phyloP scores from a whole-genome alignment of 495 filamentous ascomycete species.

The Penicillium canescens region DNA sequence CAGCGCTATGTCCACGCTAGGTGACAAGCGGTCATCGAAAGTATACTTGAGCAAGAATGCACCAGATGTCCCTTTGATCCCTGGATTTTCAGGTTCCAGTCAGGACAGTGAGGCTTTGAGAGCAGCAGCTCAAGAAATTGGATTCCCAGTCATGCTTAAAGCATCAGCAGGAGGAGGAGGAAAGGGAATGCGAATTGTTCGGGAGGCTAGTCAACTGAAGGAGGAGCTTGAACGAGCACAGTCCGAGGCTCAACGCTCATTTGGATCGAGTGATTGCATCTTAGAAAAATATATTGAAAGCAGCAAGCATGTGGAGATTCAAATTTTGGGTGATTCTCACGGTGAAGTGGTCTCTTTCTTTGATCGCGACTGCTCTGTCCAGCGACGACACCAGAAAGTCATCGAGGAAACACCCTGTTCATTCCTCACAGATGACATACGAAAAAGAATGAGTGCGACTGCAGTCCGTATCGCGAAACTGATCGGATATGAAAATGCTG shows the following conservation, averaged over 20 bases:
- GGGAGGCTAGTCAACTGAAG: constrained; percentile 62
- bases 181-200: constrained; percentile 84
- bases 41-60: constrained; percentile 26
- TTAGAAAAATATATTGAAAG: constrained; percentile 87
- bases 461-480: constrained; percentile 73
- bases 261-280: constrained; percentile 81
- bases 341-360: constrained; percentile 71
- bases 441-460: constrained; percentile 77
- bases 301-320: constrained; percentile 86
- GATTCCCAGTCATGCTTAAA: constrained; percentile 86
- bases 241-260: constrained; percentile 74
- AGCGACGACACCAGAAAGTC: constrained; percentile 89
- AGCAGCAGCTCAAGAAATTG: constrained; percentile 65
- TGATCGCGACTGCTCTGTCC: constrained; percentile 80
- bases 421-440: constrained; percentile 63
- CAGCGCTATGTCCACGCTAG: constrained; percentile 44
- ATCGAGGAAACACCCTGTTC: constrained; percentile 88
- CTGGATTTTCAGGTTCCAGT: constrained; percentile 76
- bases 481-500: constrained; percentile 82
- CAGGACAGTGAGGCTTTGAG: constrained; percentile 65
- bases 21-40: constrained; percentile 52
- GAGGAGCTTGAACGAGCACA: constrained; percentile 73
- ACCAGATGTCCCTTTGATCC: constrained; percentile 82
- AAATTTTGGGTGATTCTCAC: constrained; percentile 80
- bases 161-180: constrained; percentile 91